These are phyloP conservation scores for Lactarius quietus DNA, from an alignment of 768 basidiomycete species.

Conservation along the genomic window DNA sequence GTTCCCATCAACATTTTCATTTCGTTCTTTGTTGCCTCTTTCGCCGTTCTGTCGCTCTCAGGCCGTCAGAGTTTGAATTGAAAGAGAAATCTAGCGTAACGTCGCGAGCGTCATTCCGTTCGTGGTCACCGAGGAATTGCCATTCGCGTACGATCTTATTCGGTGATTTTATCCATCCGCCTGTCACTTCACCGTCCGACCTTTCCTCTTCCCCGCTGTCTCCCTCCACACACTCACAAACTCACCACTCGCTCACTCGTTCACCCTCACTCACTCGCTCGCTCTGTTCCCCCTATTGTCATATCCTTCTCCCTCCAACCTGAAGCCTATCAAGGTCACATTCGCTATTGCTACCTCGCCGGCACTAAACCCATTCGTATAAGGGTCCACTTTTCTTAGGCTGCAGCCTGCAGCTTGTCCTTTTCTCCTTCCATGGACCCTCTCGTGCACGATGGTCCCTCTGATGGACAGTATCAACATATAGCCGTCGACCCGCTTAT, in stretches of 20 bases:
- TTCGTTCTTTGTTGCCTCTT: neutral
- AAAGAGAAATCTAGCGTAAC: neutral
- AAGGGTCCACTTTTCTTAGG: neutral
- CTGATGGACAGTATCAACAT: conserved; percentile 21
- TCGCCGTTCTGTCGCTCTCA: neutral
- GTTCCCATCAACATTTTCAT: neutral
- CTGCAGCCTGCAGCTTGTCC: neutral
- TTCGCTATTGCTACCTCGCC: conserved; percentile 16
- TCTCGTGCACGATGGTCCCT: conserved; percentile 14
- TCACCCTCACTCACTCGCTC: neutral
- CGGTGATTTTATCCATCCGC: conserved; percentile 25
- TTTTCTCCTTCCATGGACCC: conserved; percentile 15
- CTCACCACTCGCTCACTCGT: neutral
- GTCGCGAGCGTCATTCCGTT: neutral
- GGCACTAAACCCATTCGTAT: conserved; percentile 17
- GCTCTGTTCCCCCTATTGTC: neutral
- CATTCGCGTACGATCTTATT: conserved; percentile 8
- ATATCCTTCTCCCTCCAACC: conserved; percentile 16
- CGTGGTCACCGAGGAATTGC: conserved; percentile 15
- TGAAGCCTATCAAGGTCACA: conserved; percentile 10
- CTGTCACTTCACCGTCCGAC: conserved; percentile 3
- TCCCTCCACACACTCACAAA: neutral
- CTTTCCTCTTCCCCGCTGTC: conserved; percentile 5
- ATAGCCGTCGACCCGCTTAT: conserved; percentile 5
- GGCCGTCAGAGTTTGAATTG: conserved; percentile 1